Evolutionary conservation across 2,329 filamentous ascomycete genomes (phyloP).

Genomic region (Colletotrichum filicis): DNA sequence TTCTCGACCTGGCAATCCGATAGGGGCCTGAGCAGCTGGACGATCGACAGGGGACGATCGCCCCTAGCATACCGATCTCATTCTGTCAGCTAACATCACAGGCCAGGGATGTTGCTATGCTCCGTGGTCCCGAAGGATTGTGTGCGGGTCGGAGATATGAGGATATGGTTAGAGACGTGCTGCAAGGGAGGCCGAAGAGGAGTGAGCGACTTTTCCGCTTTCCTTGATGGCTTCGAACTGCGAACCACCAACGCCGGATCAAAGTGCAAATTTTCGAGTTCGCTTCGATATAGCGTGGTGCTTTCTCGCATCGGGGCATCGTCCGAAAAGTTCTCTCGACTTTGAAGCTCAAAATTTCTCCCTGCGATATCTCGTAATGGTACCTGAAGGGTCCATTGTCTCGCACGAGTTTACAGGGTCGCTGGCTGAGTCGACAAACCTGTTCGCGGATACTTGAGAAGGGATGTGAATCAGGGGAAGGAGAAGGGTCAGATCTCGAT

Average conservation of each 20-base stretch:
- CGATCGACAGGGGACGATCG: slow-evolving; percentile 33
- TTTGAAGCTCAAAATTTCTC: slow-evolving; percentile 5
- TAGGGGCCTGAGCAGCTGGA: background rate
- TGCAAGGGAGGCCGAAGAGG: slow-evolving; percentile 22
- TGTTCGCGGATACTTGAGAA: background rate
- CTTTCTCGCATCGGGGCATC: background rate
- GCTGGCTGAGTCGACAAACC: background rate
- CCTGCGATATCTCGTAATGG: background rate
- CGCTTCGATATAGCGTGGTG: background rate
- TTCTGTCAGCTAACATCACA: slow-evolving; percentile 19
- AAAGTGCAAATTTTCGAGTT: background rate
- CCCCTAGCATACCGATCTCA: slow-evolving; percentile 23
- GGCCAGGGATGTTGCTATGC: slow-evolving; percentile 7
- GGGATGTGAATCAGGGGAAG: slow-evolving; percentile 1
- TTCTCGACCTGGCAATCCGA: slow-evolving; percentile 18
- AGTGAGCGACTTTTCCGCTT: background rate
- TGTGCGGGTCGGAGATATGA: slow-evolving; percentile 4
- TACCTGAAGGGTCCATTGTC: background rate
- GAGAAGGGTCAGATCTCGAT: slow-evolving; percentile 1
- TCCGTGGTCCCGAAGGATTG: background rate
- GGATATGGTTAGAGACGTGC: background rate
- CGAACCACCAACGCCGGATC: background rate
- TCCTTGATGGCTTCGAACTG: background rate
- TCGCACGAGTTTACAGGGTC: background rate
- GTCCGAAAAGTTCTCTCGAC: background rate